A percentile compares a stretch with the other conserved stretches of the same genome.
phyloP scores from a whole-genome alignment of 805 yeast genomes.

The Maudiozyma turicensis region DNA sequence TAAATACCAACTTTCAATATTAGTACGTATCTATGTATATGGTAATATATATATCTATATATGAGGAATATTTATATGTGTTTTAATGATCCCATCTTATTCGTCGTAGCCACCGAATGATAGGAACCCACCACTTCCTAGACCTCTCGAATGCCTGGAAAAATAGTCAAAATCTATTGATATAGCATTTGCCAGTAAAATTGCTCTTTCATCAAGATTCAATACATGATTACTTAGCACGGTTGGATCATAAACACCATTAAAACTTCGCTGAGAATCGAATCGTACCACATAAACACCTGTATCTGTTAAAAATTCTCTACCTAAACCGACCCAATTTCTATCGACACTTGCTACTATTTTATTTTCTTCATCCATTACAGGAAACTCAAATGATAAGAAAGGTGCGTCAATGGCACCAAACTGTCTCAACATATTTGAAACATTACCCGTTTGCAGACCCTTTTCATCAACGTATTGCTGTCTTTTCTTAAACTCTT shows the following conservation, averaged over 20 bases:
- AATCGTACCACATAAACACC: constrained; percentile 83
- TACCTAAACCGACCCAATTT: constrained; percentile 90
- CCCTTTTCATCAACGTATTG: constrained; percentile 8
- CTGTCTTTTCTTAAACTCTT: constrained; percentile 27
- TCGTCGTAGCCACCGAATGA: constrained; percentile 21
- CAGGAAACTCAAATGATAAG: constrained; percentile 78
- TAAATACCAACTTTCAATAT: too few relatives aligned
- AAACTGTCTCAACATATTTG: constrained; percentile 52
- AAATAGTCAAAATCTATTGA: constrained; percentile 94
- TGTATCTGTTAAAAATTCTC: constrained; percentile 89
- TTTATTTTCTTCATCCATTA: constrained; percentile 44
- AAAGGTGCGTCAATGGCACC: constrained; percentile 85
- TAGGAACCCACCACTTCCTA: constrained; percentile 37
- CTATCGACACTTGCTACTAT: constrained; percentile 75
- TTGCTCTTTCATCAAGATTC: constrained; percentile 75
- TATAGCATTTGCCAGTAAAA: constrained; percentile 76
- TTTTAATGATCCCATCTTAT: constrained; percentile 1
- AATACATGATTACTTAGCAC: constrained; percentile 33
- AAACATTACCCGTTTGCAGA: neutral
- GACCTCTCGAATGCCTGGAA: constrained; percentile 73
- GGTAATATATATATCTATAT: neutral
- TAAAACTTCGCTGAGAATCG: constrained; percentile 58
- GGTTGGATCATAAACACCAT: constrained; percentile 43
- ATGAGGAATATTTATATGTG: neutral
- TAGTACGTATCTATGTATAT: neutral